Percentiles rank a stretch among this genome's conserved stretches.
These are phyloP conservation scores for Kregervanrija fluxuum DNA, from an alignment of 805 yeast genomes.

Conservation along the genomic window DNA sequence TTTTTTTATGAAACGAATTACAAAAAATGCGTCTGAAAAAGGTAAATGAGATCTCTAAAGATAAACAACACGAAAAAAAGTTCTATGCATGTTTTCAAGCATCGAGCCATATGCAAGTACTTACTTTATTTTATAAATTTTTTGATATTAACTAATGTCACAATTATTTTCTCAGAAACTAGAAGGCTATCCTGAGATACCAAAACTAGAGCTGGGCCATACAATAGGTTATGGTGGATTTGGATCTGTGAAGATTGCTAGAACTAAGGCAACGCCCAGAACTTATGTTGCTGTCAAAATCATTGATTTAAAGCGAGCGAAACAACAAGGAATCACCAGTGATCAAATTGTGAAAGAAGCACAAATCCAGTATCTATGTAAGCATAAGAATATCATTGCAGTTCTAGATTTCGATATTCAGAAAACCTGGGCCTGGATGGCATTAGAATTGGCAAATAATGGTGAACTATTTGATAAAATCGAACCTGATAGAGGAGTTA, in stretches of 20 bases:
- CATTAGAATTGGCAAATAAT: slow-evolving; percentile 62
- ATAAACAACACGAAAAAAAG: slow-evolving; percentile 1
- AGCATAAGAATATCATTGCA: slow-evolving; percentile 54
- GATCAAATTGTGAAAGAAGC: slow-evolving; percentile 44
- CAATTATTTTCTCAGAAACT: no score
- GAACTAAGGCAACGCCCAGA: slow-evolving; percentile 15
- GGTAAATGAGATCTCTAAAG: neutral
- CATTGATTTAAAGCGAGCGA: slow-evolving; percentile 34
- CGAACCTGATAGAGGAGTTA: slow-evolving; percentile 68
- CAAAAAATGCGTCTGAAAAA: neutral
- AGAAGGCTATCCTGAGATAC: slow-evolving; percentile 32
- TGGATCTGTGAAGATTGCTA: slow-evolving; percentile 52
- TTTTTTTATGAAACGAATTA: neutral
- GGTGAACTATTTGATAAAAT: slow-evolving; percentile 77
- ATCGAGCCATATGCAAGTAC: no score
- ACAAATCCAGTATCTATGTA: slow-evolving; percentile 49
- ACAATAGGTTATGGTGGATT: slow-evolving; percentile 65
- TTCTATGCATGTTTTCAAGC: no score
- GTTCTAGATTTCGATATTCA: slow-evolving; percentile 49
- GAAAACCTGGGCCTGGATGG: slow-evolving; percentile 53
- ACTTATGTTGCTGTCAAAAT: slow-evolving; percentile 48
- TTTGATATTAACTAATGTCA: no score
- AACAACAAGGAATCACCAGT: slow-evolving; percentile 24
- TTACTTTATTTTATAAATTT: no score
- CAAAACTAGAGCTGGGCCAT: slow-evolving; percentile 38